phyloP scores from a whole-genome alignment of 306 rosid genomes.

The Lotus japonicus region DNA sequence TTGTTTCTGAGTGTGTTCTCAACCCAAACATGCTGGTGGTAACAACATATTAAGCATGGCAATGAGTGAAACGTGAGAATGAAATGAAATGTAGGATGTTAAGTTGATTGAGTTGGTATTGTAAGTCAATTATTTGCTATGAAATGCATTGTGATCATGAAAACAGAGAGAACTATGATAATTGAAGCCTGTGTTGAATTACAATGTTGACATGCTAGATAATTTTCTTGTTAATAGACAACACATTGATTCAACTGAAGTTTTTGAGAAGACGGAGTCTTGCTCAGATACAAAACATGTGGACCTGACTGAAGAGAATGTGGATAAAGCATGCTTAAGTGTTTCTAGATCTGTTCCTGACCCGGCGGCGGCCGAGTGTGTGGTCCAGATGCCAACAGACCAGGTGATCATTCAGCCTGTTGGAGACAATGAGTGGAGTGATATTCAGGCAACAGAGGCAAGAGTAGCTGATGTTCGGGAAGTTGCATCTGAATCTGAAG shows the following conservation, averaged over 20 bases:
- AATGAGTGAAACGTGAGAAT: no score
- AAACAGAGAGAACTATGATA: neutral
- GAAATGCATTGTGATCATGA: conserved; percentile 2
- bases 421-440: conserved; percentile 75
- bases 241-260: conserved; percentile 59
- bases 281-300: conserved; percentile 80
- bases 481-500: conserved; percentile 53
- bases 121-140: neutral
- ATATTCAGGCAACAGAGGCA: conserved; percentile 81
- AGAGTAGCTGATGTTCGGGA: conserved; percentile 92
- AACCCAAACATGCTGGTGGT: neutral
- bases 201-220: conserved; percentile 6
- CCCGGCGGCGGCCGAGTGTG: conserved; percentile 56
- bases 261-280: conserved; percentile 72
- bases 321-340: conserved; percentile 90
- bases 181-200: neutral
- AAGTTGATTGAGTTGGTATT: no score
- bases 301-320: conserved; percentile 67
- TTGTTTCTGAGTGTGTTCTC: neutral
- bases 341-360: conserved; percentile 51
- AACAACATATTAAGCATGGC: no score
- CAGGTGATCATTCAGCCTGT: conserved; percentile 48
- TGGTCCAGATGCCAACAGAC: conserved; percentile 49
- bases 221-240: conserved; percentile 43
- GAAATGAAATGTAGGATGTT: no score